Evolutionary conservation across 257 asterid species (phyloP), one percentile per base, ranked within the genome.

Genomic region (Leonotis leonurus): DNA sequence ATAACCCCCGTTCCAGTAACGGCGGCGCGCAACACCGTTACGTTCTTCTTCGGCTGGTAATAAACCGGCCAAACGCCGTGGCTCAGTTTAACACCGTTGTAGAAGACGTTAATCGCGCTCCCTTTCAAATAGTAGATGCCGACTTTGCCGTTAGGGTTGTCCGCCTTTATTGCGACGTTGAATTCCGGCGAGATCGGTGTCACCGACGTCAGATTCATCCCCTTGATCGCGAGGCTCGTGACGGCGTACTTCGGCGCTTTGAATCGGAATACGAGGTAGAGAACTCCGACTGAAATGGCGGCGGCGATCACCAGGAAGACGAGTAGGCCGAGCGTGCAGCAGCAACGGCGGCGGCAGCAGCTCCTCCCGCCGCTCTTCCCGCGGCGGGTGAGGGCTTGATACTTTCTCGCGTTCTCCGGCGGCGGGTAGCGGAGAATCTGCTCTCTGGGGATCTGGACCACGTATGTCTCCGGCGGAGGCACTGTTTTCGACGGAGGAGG

Each of bases 261-360:
- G 60, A 94, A 94, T 0, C 89, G 73, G 85, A 81, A 78, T 17
- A 83, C 85, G 61, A 83, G 85, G 85, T 78, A 88, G 35, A 92
- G 65, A 4, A 78, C 86, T 20, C 85, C 95, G 72, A 86, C 95
- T 36, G 97, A 56, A 22, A 83, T 27, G 13, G 85, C 88, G 40
- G 81, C 76, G 64, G 81, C 77, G 32, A 80, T 5, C 20, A 78
- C 16, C 58, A 88, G 75, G 33, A 81, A 22, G 0, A 80, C 25
- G 3, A 89, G 73, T 5, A 88, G 24, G 49, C 75, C 74, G 29
- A 86, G 37, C 1, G 82, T 63, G 67, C 30, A 76, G 80, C 86
- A 81, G 53, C 87, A 68, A 77, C 81, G 83, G 21, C 82, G 62
- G 49, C 3, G 77, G 76, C 87, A 80, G 65, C 90, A 81, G 75